Conservation (phyloP, 495 filamentous ascomycete species). For the Penicillium psychrofluorescens region DNA sequence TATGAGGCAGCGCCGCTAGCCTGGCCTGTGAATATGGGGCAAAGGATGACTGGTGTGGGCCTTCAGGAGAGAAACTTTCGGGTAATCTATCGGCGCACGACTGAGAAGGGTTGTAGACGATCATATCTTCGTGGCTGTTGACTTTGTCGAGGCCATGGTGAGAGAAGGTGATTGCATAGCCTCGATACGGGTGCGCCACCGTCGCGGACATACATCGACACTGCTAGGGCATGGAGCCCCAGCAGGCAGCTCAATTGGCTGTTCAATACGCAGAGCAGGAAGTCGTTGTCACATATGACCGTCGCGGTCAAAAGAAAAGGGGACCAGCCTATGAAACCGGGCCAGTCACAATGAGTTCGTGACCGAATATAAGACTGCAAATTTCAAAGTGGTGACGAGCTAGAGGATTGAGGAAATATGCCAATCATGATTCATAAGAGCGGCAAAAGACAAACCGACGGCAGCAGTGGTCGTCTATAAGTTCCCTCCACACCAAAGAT, state of each 20-base stretch:
- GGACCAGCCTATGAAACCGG: too few relatives aligned
- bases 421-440: too few relatives aligned
- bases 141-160: constrained; percentile 27
- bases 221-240: constrained; percentile 35
- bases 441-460: background rate
- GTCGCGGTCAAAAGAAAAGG: too few relatives aligned
- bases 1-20: constrained; percentile 21
- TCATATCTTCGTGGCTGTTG: constrained; percentile 25
- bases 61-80: constrained; percentile 22
- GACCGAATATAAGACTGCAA: too few relatives aligned
- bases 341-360: too few relatives aligned
- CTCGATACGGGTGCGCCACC: constrained; percentile 36
- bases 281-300: background rate
- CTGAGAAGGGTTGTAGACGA: constrained; percentile 25
- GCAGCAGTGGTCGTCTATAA: background rate
- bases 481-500: background rate
- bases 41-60: constrained; percentile 24
- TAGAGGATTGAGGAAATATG: too few relatives aligned
- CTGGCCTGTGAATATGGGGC: constrained; percentile 23
- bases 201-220: constrained; percentile 36
- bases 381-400: too few relatives aligned
- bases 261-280: background rate
- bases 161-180: constrained; percentile 31
- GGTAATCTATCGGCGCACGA: constrained; percentile 22
- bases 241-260: constrained; percentile 18